Evolutionary conservation across 2,329 filamentous ascomycete genomes (phyloP).

Genomic region (Claviceps capensis): DNA sequence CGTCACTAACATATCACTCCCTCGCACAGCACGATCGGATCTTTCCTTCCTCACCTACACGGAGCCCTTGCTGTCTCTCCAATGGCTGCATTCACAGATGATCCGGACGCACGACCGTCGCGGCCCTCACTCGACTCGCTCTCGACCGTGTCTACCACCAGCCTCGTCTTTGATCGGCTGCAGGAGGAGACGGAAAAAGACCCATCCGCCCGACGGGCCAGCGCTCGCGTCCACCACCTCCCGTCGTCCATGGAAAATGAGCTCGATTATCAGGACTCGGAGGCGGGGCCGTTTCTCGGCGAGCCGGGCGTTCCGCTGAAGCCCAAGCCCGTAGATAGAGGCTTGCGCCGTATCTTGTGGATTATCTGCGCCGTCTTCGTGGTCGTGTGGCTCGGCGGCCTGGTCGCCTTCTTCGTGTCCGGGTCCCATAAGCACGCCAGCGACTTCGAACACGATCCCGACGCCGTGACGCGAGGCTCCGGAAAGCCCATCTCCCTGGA

Average conservation of each 20-base stretch:
- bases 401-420: slow-evolving; percentile 51
- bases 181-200: slow-evolving; percentile 37
- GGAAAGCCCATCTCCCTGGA: slow-evolving; percentile 63
- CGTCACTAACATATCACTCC: neutral
- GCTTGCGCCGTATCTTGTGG: slow-evolving; percentile 48
- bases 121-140: slow-evolving; percentile 41
- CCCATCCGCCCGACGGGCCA: slow-evolving; percentile 8
- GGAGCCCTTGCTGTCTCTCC: neutral
- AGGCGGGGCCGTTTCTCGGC: slow-evolving; percentile 39
- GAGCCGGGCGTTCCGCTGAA: slow-evolving; percentile 21
- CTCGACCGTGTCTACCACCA: slow-evolving; percentile 73
- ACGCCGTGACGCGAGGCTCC: slow-evolving; percentile 47
- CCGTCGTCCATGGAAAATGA: slow-evolving; percentile 17
- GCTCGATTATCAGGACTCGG: slow-evolving; percentile 25
- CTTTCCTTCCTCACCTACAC: neutral
- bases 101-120: slow-evolving; percentile 8
- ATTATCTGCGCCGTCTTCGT: slow-evolving; percentile 47
- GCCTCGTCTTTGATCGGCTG: slow-evolving; percentile 67
- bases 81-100: slow-evolving; percentile 8
- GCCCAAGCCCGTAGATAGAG: slow-evolving; percentile 48
- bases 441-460: slow-evolving; percentile 50
- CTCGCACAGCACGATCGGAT: neutral
- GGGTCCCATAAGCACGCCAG: slow-evolving; percentile 54
- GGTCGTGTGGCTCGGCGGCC: slow-evolving; percentile 53
- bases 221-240: slow-evolving; percentile 10